phyloP scores from a whole-genome alignment of 208 protist species.

The Acanthamoeba comandoni region DNA sequence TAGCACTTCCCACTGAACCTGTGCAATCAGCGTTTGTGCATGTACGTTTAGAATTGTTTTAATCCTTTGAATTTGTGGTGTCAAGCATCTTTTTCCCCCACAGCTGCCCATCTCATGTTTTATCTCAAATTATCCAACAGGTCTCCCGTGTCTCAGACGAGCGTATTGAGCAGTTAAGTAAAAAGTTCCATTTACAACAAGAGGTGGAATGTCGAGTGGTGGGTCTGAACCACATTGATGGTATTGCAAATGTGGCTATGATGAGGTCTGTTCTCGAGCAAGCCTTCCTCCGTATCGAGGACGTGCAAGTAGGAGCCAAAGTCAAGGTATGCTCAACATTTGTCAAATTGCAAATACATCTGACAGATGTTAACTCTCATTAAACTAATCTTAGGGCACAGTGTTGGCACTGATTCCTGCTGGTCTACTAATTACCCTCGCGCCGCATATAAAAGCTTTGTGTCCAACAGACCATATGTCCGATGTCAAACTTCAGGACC shows the following conservation, averaged over 20 bases:
- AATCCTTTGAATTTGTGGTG: neutral
- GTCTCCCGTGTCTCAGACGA: slow-evolving; percentile 17
- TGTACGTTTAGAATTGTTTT: slow-evolving; percentile 1
- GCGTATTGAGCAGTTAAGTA: neutral
- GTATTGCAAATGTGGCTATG: neutral
- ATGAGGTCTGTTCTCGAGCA: slow-evolving; percentile 45
- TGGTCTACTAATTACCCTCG: slow-evolving; percentile 14
- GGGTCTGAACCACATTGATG: slow-evolving; percentile 34
- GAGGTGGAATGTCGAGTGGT: slow-evolving; percentile 52
- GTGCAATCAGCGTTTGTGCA: slow-evolving; percentile 40
- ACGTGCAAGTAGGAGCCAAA: slow-evolving; percentile 45
- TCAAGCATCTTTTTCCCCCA: no score
- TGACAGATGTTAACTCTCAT: no score
- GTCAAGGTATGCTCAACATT: slow-evolving; percentile 9
- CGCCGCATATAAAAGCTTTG: slow-evolving; percentile 26
- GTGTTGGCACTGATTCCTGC: slow-evolving; percentile 1
- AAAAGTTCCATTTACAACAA: slow-evolving; percentile 5
- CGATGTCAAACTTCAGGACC: slow-evolving; percentile 47
- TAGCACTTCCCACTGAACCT: slow-evolving; percentile 42
- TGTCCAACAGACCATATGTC: slow-evolving; percentile 24
- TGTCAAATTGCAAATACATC: neutral
- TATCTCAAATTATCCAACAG: neutral
- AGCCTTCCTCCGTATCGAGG: slow-evolving; percentile 42
- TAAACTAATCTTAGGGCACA: neutral
- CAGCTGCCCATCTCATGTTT: neutral